Conservation (phyloP, 371 early-diverging fungal species). For the Mortierella sp. region DNA sequence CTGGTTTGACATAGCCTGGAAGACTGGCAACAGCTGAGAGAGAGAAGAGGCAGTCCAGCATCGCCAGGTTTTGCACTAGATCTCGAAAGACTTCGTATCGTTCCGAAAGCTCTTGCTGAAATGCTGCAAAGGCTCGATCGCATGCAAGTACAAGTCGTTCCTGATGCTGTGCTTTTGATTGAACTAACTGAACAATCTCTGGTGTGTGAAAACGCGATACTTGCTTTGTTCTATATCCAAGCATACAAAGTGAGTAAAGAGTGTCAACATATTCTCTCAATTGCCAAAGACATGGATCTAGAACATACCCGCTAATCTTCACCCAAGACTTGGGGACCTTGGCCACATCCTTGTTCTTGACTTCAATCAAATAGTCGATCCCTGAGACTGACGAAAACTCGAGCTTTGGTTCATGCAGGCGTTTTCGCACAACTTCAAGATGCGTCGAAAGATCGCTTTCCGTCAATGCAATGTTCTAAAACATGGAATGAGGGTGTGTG, state of each 20-base stretch:
- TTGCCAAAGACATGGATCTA: neutral
- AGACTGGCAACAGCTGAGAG: slow-evolving; percentile 71
- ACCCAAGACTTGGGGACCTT: slow-evolving; percentile 80
- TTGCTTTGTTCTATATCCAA: slow-evolving; percentile 70
- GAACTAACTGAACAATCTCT: slow-evolving; percentile 68
- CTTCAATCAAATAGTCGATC: slow-evolving; percentile 78
- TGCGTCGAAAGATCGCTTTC: slow-evolving; percentile 63
- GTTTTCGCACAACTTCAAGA: slow-evolving; percentile 55
- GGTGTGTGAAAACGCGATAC: slow-evolving; percentile 88
- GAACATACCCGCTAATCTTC: slow-evolving; percentile 70
- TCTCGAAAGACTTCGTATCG: slow-evolving; percentile 73
- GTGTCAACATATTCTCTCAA: neutral
- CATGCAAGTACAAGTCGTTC: slow-evolving; percentile 73
- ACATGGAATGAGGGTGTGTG: neutral
- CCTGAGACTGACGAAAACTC: slow-evolving; percentile 69
- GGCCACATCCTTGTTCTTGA: slow-evolving; percentile 60
- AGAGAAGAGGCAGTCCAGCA: slow-evolving; percentile 82
- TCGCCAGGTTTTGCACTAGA: slow-evolving; percentile 69
- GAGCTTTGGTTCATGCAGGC: slow-evolving; percentile 56
- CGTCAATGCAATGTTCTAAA: slow-evolving; percentile 61
- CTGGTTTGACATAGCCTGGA: slow-evolving; percentile 80
- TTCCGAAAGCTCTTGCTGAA: slow-evolving; percentile 66
- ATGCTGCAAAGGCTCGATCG: slow-evolving; percentile 67
- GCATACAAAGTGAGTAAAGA: neutral
- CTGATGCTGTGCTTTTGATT: slow-evolving; percentile 75